Percentiles rank a stretch among this genome's conserved stretches.
phyloP scores from a whole-genome alignment of 352 stramenopile species.

The Pythium aristosporum region DNA sequence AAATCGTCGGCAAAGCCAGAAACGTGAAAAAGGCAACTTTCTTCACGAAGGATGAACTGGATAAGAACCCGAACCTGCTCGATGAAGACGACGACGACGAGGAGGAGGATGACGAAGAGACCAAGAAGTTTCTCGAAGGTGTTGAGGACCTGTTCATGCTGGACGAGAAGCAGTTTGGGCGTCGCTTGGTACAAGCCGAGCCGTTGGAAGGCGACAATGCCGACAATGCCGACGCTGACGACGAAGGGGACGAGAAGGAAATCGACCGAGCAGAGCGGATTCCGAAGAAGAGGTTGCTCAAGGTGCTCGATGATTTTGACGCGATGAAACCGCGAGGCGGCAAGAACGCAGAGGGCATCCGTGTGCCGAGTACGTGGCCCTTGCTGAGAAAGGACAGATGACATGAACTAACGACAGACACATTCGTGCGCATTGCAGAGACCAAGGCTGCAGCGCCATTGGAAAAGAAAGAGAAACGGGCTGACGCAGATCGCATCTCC shows the following conservation, averaged over 20 bases:
- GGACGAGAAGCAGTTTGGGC: slow-evolving; percentile 56
- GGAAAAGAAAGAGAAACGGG: slow-evolving; percentile 69
- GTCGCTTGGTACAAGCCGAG: slow-evolving; percentile 28
- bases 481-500: slow-evolving; percentile 59
- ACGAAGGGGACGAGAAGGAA: slow-evolving; percentile 30
- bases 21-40: slow-evolving; percentile 29
- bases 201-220: slow-evolving; percentile 10
- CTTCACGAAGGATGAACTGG: slow-evolving; percentile 31
- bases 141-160: slow-evolving; percentile 70
- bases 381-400: background rate
- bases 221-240: slow-evolving; percentile 11
- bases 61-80: slow-evolving; percentile 27
- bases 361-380: slow-evolving; percentile 38
- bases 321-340: slow-evolving; percentile 32
- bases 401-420: background rate
- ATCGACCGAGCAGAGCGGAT: slow-evolving; percentile 74
- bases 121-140: slow-evolving; percentile 63
- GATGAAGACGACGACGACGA: slow-evolving; percentile 25
- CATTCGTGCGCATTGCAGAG: slow-evolving; percentile 32
- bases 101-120: slow-evolving; percentile 47
- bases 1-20: slow-evolving; percentile 15
- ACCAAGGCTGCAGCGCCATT: slow-evolving; percentile 66
- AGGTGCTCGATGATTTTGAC: slow-evolving; percentile 66
- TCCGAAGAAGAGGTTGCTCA: slow-evolving; percentile 65
- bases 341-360: slow-evolving; percentile 58